Evolutionary conservation across 257 asterid species (phyloP).

Genomic region (Avicennia marina): DNA sequence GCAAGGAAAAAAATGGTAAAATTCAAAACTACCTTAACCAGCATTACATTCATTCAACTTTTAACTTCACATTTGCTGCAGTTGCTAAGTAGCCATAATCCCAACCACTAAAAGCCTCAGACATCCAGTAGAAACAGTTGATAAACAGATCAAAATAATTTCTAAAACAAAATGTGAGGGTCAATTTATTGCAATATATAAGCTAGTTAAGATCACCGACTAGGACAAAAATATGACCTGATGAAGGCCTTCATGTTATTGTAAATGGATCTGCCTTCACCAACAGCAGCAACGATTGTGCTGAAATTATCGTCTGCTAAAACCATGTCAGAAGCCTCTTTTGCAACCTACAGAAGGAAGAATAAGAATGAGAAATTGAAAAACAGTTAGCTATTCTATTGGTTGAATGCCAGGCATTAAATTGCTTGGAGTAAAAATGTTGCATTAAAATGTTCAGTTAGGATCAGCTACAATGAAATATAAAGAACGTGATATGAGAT

Average conservation of each 20-base stretch:
- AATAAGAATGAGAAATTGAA: neutral
- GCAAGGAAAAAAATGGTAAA: too few species aligned
- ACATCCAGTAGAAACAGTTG: too few species aligned
- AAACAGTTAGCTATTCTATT: neutral
- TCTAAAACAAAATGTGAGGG: too few species aligned
- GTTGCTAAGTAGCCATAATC: too few species aligned
- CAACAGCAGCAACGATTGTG: slow-evolving; percentile 95
- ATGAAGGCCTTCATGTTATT: slow-evolving; percentile 96
- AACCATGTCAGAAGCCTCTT: slow-evolving; percentile 99
- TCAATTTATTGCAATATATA: neutral
- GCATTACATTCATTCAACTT: too few species aligned
- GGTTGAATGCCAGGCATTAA: slow-evolving; percentile 1
- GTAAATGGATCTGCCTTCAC: slow-evolving; percentile 79
- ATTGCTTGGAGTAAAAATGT: neutral
- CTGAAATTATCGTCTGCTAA: slow-evolving; percentile 96
- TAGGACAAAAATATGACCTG: slow-evolving; percentile 41
- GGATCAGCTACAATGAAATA: too few species aligned
- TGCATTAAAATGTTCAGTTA: too few species aligned
- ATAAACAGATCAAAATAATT: too few species aligned
- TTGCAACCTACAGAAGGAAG: slow-evolving; percentile 67
- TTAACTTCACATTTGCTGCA: too few species aligned
- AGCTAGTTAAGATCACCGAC: neutral
- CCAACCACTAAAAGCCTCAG: too few species aligned
- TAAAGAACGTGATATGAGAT: too few species aligned
- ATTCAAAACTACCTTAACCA: too few species aligned